These are phyloP conservation scores for Phanerochaete carnosa DNA, from an alignment of 768 basidiomycete species.

Conservation along the genomic window DNA sequence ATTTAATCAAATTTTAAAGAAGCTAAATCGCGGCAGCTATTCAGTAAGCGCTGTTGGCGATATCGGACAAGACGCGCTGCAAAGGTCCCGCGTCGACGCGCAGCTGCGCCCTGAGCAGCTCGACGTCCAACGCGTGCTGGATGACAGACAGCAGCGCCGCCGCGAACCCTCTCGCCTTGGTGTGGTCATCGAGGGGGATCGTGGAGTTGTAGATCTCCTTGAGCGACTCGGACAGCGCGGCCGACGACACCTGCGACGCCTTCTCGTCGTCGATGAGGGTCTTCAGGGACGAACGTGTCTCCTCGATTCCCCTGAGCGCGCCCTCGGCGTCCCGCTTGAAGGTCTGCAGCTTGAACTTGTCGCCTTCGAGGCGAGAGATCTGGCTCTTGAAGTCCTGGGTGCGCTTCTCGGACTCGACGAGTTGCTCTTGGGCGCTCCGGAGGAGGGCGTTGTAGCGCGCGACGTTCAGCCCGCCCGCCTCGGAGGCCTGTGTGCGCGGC, in stretches of 20 bases:
- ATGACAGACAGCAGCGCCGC: background rate
- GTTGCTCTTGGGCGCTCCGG: background rate
- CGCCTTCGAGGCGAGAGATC: background rate
- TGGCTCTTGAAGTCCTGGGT: background rate
- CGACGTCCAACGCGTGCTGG: background rate
- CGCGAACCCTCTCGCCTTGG: background rate
- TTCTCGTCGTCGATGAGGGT: background rate
- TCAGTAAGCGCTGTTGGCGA: background rate
- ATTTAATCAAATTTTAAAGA: too few relatives aligned
- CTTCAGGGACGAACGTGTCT: background rate
- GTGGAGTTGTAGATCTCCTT: background rate
- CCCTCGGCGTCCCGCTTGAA: background rate
- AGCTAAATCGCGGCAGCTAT: too few relatives aligned
- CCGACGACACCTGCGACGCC: background rate
- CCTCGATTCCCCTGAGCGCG: background rate
- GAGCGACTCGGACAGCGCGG: background rate
- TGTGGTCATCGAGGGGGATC: background rate
- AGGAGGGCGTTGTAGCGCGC: background rate
- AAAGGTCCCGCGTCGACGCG: background rate
- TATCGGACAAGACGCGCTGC: background rate
- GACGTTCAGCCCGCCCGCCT: background rate
- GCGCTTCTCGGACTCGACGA: background rate
- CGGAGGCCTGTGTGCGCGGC: background rate
- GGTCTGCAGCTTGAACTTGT: background rate
- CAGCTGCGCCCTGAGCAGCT: background rate